Evolutionary conservation across 345 rosid species (phyloP), one percentile per base, ranked within the genome.

Genomic region (Camelina neglecta): DNA sequence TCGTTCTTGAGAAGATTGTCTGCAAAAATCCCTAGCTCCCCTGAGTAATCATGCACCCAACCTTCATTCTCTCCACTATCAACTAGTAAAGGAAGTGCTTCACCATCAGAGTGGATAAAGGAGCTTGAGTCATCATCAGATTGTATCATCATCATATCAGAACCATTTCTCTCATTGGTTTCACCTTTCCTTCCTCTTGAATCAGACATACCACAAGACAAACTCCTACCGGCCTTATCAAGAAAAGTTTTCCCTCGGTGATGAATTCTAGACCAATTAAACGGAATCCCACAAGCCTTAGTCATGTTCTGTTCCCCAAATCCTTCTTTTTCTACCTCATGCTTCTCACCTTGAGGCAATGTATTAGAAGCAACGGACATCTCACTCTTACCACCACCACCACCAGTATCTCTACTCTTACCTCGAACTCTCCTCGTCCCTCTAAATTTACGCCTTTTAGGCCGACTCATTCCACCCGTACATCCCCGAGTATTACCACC

Each of bases 251-350:
- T 96, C 36, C 99, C 91, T 56, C 93, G 81, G 41, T 91, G 83
- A 78, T 96, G 99, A 77, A 96, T 91, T 66, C 94, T 88, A 4
- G 99, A 96, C 99, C 99, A 96, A 78, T 96, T 96, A 86, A 89
- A 96, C 2, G 98, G 99, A 75, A 96, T 91, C 50, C 99, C 99
- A 82, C 99, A 96, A 61, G 83, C 95, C 55, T 80, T 80, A 7
- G 84, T 77, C 79, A 87, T 90, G 73, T 79, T 45, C 66, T 71
- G 89, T 41, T 80, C 90, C 18, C 77, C 83, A 66, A 77, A 76
- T 16, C 81, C 90, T 55, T 83, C 90, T 79, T 80, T 87, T 58
- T 75, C 89, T 50, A 79, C 91, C 68, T 60, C 80, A 79, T 62
- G 58, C 71, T 79, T 86, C 39, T 83, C 84, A 36, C 86, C 89